Evolutionary conservation across 495 filamentous ascomycete genomes (phyloP).

Genomic region (Aspergillus mulundensis): DNA sequence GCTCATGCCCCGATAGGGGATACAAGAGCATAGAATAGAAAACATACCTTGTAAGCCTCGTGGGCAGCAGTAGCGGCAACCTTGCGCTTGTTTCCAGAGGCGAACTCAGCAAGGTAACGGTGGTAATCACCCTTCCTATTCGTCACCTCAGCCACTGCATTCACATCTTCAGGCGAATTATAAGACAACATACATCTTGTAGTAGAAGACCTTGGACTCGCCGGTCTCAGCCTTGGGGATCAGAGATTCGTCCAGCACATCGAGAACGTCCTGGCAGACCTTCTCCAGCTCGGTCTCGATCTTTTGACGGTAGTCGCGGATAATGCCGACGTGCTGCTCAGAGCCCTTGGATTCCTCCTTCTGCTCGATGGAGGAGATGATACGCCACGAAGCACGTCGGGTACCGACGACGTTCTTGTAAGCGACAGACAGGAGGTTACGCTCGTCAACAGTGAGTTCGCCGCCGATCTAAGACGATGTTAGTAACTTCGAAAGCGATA

Average conservation of each 20-base stretch:
- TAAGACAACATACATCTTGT: constrained; percentile 84
- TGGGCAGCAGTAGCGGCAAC: constrained; percentile 90
- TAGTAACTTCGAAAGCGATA: constrained; percentile 19
- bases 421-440: constrained; percentile 96
- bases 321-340: constrained; percentile 92
- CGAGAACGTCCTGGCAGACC: constrained; percentile 97
- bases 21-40: constrained; percentile 4
- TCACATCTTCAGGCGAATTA: not conserved
- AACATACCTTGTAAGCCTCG: constrained; percentile 92
- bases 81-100: constrained; percentile 98
- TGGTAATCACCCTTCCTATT: constrained; percentile 99
- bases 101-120: constrained; percentile 98
- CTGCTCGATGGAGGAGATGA: constrained; percentile 99
- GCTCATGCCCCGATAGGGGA: constrained; percentile 1
- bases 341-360: constrained; percentile 99
- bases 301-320: constrained; percentile 98
- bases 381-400: constrained; percentile 98
- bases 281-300: constrained; percentile 97
- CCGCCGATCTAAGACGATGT: constrained; percentile 69
- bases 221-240: constrained; percentile 97
- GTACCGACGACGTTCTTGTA: constrained; percentile 99
- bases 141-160: constrained; percentile 11
- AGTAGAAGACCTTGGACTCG: constrained; percentile 99
- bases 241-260: constrained; percentile 90
- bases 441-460: constrained; percentile 90